A percentile compares a stretch with the other conserved stretches of the same genome.
phyloP scores from a whole-genome alignment of 2,329 filamentous ascomycete genomes.

The Calonectria fujianensis region DNA sequence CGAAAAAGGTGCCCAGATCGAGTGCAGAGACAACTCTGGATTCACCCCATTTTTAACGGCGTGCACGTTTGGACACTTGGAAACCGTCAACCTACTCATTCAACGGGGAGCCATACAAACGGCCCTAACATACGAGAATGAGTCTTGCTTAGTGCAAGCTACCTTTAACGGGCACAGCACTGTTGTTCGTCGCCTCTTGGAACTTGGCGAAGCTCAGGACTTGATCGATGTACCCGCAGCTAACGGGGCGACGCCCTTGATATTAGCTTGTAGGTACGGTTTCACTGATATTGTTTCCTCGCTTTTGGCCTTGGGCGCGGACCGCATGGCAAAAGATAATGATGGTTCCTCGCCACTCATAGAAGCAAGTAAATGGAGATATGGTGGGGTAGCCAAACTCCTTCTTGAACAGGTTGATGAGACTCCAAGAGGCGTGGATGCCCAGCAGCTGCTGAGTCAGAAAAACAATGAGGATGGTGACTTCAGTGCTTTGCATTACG shows the following conservation, averaged over 20 bases:
- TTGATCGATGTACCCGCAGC: neutral
- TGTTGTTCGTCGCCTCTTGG: neutral
- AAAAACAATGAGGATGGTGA: neutral
- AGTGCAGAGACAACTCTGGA: slow-evolving; percentile 2
- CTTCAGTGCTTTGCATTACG: slow-evolving; percentile 1
- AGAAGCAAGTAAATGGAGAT: slow-evolving; percentile 18
- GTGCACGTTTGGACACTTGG: neutral
- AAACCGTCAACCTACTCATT: neutral
- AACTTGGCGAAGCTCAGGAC: neutral
- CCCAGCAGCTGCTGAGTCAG: neutral
- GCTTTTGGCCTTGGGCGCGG: neutral
- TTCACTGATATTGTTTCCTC: neutral
- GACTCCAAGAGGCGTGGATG: neutral
- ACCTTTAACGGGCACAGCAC: neutral
- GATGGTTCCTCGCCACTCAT: neutral
- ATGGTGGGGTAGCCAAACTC: neutral
- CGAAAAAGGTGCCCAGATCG: slow-evolving; percentile 3
- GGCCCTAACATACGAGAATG: neutral
- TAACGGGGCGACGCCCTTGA: neutral
- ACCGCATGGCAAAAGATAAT: neutral
- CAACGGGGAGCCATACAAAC: neutral
- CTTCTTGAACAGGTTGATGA: neutral
- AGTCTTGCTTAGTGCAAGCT: neutral
- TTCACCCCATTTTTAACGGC: neutral
- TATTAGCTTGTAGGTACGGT: neutral